Percentiles rank a stretch among this genome's conserved stretches.
Evolutionary conservation across 257 asterid species (phyloP).

Genomic region (Solanum microdontum): DNA sequence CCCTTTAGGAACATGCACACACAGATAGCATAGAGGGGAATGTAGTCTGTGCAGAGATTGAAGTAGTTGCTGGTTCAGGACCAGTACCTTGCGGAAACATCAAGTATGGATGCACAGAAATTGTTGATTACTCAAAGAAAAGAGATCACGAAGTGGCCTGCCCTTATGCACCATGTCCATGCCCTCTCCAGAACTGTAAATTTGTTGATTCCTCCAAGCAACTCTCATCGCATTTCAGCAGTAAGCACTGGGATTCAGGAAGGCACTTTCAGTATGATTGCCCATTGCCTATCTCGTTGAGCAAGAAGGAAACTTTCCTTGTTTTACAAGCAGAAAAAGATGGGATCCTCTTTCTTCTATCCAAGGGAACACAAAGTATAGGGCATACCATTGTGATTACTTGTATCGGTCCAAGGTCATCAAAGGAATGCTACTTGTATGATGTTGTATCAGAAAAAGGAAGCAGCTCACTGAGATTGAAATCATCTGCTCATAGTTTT

Average conservation of each 20-base stretch:
- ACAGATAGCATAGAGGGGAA: conserved; percentile 33
- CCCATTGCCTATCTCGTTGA: conserved; percentile 53
- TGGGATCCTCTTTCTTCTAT: conserved; percentile 62
- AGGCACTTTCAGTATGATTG: conserved; percentile 68
- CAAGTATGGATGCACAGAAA: conserved; percentile 64
- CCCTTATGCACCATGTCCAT: conserved; percentile 56
- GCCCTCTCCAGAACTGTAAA: conserved; percentile 63
- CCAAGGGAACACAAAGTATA: conserved; percentile 58
- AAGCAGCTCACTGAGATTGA: conserved; percentile 71
- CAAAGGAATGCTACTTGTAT: conserved; percentile 51
- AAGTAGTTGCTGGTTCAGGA: conserved; percentile 35
- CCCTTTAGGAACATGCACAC: conserved; percentile 42
- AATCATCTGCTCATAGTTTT: conserved; percentile 52
- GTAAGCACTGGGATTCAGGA: conserved; percentile 78
- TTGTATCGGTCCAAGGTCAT: conserved; percentile 68
- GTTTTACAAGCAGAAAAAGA: conserved; percentile 82
- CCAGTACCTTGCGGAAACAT: conserved; percentile 60
- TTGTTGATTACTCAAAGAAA: conserved; percentile 37
- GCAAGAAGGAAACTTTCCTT: conserved; percentile 63
- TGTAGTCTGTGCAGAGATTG: conserved; percentile 42
- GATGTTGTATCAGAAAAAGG: conserved; percentile 76
- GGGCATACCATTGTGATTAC: conserved; percentile 66
- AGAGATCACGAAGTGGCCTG: conserved; percentile 68
- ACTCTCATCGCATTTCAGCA: conserved; percentile 66
- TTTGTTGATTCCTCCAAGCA: conserved; percentile 54